Conservation (phyloP, 345 rosid species). For the Carallia pectinifolia region DNA sequence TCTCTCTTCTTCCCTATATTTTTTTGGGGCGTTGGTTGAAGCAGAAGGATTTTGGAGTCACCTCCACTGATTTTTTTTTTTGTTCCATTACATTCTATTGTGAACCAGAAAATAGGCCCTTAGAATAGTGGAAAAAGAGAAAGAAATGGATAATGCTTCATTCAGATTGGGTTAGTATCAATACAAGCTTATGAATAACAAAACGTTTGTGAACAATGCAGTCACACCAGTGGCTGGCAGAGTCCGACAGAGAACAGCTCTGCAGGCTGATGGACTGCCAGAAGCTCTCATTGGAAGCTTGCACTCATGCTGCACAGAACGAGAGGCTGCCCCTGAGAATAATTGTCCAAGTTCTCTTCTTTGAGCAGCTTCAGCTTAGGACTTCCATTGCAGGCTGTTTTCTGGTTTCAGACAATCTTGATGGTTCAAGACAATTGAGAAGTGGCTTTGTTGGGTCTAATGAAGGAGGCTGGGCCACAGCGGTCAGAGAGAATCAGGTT, state of each 20-base stretch:
- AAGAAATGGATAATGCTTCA: neutral
- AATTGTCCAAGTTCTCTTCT: constrained; percentile 91
- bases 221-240: constrained; percentile 96
- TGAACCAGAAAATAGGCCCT: too few species aligned
- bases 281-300: constrained; percentile 94
- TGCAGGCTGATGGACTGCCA: constrained; percentile 93
- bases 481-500: constrained; percentile 94
- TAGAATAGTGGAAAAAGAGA: neutral
- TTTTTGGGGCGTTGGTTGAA: too few species aligned
- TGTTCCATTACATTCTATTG: too few species aligned
- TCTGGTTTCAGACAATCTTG: constrained; percentile 89
- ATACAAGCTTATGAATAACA: constrained; percentile 16
- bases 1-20: too few species aligned
- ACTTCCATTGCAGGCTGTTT: constrained; percentile 96
- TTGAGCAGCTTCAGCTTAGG: constrained; percentile 99
- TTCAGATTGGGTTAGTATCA: neutral
- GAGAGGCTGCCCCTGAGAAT: constrained; percentile 89
- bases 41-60: too few species aligned
- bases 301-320: constrained; percentile 97
- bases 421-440: constrained; percentile 82
- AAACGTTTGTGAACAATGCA: constrained; percentile 34
- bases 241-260: constrained; percentile 89
- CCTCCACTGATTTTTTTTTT: too few species aligned
- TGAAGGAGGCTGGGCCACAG: constrained; percentile 89
- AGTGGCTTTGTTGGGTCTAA: constrained; percentile 66